Evolutionary conservation across 2,329 filamentous ascomycete species (phyloP).

Genomic region (Lasiodiplodia theobromae): DNA sequence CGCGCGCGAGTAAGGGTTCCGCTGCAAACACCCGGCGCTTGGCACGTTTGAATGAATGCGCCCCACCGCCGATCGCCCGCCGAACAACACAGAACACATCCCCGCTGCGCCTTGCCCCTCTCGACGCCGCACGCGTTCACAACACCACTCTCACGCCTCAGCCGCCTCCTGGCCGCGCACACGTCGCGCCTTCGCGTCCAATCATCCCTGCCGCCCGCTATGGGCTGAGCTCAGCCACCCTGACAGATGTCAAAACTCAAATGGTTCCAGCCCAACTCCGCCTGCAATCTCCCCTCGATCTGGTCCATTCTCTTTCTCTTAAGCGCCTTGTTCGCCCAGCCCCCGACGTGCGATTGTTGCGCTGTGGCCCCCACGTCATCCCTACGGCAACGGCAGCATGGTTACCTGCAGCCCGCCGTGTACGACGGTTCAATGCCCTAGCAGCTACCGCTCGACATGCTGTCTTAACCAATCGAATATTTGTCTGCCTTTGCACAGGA

Average conservation of each 20-base stretch:
- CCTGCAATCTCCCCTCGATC: neutral
- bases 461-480: neutral
- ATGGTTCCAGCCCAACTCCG: slow-evolving; percentile 8
- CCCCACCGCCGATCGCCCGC: slow-evolving; percentile 16
- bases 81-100: neutral
- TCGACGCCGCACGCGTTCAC: neutral
- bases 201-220: neutral
- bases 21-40: slow-evolving; percentile 22
- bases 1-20: slow-evolving; percentile 24
- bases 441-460: neutral
- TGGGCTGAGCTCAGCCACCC: slow-evolving; percentile 9
- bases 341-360: neutral
- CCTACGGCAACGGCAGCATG: neutral
- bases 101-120: slow-evolving; percentile 3
- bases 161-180: neutral
- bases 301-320: neutral
- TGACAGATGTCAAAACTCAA: slow-evolving; percentile 19
- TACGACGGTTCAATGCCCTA: neutral
- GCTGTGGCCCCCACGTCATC: neutral
- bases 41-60: slow-evolving; percentile 13
- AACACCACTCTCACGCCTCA: neutral
- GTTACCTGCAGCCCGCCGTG: neutral
- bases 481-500: neutral
- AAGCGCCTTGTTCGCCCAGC: neutral
- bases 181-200: neutral